These are phyloP conservation scores for Penicillium parvum DNA, from an alignment of 495 filamentous ascomycete genomes.

Conservation along the genomic window DNA sequence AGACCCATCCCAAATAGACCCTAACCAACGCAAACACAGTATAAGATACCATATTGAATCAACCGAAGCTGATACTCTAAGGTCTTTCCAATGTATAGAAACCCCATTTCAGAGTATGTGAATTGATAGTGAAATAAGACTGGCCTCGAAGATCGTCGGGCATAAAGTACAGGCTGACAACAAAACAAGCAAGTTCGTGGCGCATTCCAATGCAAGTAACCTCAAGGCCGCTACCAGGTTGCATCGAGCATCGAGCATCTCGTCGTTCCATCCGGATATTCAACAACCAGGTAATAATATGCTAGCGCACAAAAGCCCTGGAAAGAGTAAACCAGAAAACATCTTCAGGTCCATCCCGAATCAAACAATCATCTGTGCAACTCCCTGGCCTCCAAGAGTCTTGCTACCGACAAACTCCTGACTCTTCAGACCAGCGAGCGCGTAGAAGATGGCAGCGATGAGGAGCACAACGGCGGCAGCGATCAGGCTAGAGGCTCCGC, in stretches of 20 bases:
- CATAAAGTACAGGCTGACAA: slow-evolving; percentile 25
- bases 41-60: no score
- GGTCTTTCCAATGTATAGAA: no score
- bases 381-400: slow-evolving; percentile 88
- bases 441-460: slow-evolving; percentile 76
- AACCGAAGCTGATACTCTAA: no score
- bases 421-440: slow-evolving; percentile 76
- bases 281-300: background rate
- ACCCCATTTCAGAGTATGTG: no score
- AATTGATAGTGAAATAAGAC: no score
- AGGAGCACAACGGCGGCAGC: slow-evolving; percentile 80
- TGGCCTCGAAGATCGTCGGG: no score
- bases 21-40: no score
- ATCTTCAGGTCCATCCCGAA: slow-evolving; percentile 5
- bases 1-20: no score
- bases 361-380: slow-evolving; percentile 98
- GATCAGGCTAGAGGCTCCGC: slow-evolving; percentile 63
- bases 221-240: no score
- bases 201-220: slow-evolving; percentile 25
- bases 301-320: background rate
- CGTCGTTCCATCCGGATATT: slow-evolving; percentile 13
- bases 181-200: slow-evolving; percentile 19
- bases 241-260: slow-evolving; percentile 24
- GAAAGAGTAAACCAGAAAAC: no score
- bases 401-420: slow-evolving; percentile 96